Evolutionary conservation across 169 alveolate genomes (phyloP), one percentile per base, ranked within the genome.

Genomic region (Cryptosporidium sp.): DNA sequence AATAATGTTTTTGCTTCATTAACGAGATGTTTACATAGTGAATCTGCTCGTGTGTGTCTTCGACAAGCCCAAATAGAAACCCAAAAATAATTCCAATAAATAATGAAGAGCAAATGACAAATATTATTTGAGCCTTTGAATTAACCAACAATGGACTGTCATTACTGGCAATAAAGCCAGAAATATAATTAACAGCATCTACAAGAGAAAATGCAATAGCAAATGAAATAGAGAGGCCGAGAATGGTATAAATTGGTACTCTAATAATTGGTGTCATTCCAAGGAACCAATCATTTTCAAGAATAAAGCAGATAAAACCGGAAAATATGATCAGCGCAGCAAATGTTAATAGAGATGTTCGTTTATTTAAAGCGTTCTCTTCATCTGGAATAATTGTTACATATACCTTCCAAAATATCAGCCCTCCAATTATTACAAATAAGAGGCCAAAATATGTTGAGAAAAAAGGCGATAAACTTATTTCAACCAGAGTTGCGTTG

Each of bases 71-170:
- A 85, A 97, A 97, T 33, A 97, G 94, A 72, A 95, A 95, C 31
- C 99, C 99, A 70, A 97, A 97, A 23, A 96, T 75, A 26, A 95
- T 97, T 12, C 99, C 99, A 97, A 97, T 96, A 45, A 94, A 58
- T 60, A 97, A 86, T 31, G 99, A 95, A 56, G 96, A 85, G 45
- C 93, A 84, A 21, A 97, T 85, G 52, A 97, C 96, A 75, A 96
- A 84, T 42, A 91, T 9, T 75, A 95, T 97, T 92, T 96, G 98
- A 53, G 96, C 94, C 62, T 80, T 93, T 1, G 97, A 92, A 84
- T 95, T 98, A 21, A 96, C 97, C 67, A 96, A 84, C n/a, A 98
- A 96, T 68, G 96, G 95, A n/a, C 97, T 92, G 26, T 94, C 94
- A 8, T 95, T 67, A 37, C 95, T 91, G 70, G 91, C 95, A 58